These are phyloP conservation scores for Aspergillus sp. DNA, from an alignment of 2,329 filamentous ascomycete genomes.

Conservation along the genomic window DNA sequence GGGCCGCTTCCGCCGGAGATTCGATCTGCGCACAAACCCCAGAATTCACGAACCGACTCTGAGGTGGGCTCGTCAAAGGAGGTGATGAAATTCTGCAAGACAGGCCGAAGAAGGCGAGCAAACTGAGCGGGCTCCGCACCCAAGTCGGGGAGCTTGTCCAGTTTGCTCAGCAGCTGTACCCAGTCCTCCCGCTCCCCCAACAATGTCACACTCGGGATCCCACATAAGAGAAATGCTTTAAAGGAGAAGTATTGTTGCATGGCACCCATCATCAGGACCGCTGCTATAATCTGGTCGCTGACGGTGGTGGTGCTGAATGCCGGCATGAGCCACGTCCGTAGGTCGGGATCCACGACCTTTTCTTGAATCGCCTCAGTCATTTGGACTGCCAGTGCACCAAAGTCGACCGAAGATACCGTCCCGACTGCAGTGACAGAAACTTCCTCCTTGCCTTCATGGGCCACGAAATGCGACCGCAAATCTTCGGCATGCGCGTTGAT, in stretches of 20 bases:
- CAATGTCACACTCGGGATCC: slow-evolving; percentile 56
- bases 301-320: slow-evolving; percentile 54
- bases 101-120: slow-evolving; percentile 44
- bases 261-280: slow-evolving; percentile 55
- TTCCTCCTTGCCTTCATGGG: slow-evolving; percentile 46
- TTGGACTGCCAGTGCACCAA: slow-evolving; percentile 32
- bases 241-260: slow-evolving; percentile 55
- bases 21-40: slow-evolving; percentile 24
- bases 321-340: slow-evolving; percentile 55
- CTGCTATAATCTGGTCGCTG: slow-evolving; percentile 46
- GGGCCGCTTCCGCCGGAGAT: slow-evolving; percentile 37
- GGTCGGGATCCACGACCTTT: slow-evolving; percentile 44
- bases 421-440: slow-evolving; percentile 33
- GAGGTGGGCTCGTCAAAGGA: slow-evolving; percentile 14
- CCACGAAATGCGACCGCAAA: slow-evolving; percentile 48
- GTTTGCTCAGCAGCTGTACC: slow-evolving; percentile 42
- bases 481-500: slow-evolving; percentile 52
- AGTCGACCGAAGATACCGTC: slow-evolving; percentile 7
- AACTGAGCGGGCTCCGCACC: slow-evolving; percentile 49
- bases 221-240: slow-evolving; percentile 39
- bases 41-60: slow-evolving; percentile 12
- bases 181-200: slow-evolving; percentile 53
- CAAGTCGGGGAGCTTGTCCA: slow-evolving; percentile 49
- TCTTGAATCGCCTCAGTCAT: slow-evolving; percentile 46
- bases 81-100: slow-evolving; percentile 49